Evolutionary conservation across 345 rosid species (phyloP).

Genomic region (Odontarrhena argentea): DNA sequence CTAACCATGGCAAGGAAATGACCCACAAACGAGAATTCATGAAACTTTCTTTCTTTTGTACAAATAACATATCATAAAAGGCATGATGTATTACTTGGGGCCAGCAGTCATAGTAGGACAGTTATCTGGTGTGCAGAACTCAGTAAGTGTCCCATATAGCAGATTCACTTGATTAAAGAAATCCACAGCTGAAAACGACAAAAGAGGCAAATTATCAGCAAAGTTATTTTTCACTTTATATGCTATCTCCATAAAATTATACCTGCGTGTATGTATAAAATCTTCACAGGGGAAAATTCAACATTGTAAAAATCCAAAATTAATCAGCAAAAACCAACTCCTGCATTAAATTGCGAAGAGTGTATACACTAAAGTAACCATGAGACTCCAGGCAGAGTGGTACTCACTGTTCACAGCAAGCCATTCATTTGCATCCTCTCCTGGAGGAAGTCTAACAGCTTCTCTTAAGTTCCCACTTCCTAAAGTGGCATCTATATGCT

Average conservation of each 20-base stretch:
- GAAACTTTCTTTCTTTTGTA: constrained; percentile 26
- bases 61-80: not conserved
- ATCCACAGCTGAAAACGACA: constrained; percentile 79
- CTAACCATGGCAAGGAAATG: not conserved
- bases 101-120: constrained; percentile 99
- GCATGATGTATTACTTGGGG: constrained; percentile 74
- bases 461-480: constrained; percentile 99
- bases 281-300: not conserved
- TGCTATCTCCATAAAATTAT: not conserved
- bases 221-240: not conserved
- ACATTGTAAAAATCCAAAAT: not conserved
- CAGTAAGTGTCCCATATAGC: constrained; percentile 96
- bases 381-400: constrained; percentile 28
- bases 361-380: constrained; percentile 7
- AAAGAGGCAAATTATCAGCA: not conserved
- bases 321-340: not conserved
- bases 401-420: constrained; percentile 93
- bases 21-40: not conserved
- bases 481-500: constrained; percentile 95
- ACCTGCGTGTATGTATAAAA: not conserved
- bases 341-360: not conserved
- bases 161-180: constrained; percentile 99
- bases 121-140: constrained; percentile 92
- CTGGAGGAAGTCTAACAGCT: constrained; percentile 98
- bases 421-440: constrained; percentile 98